A percentile compares a stretch with the other conserved stretches of the same genome.
phyloP scores from a whole-genome alignment of 352 stramenopile species.

The Phytophthora parvispora region DNA sequence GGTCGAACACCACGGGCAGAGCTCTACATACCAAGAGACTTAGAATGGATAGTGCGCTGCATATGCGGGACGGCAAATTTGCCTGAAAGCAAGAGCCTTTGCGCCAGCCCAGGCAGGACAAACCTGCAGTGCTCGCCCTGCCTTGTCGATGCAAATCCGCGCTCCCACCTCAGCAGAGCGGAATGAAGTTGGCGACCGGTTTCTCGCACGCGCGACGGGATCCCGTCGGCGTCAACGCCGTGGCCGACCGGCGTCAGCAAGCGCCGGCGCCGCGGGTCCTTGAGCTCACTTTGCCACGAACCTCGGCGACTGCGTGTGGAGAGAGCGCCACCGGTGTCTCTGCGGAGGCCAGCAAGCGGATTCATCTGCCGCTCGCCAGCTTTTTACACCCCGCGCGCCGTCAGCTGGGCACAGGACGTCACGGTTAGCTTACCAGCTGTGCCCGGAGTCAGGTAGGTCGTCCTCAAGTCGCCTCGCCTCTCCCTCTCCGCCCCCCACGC shows the following conservation, averaged over 20 bases:
- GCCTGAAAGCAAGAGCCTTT: neutral
- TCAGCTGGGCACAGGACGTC: constrained; percentile 16
- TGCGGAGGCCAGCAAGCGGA: constrained; percentile 19
- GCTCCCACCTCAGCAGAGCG: constrained; percentile 12
- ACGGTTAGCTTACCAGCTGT: constrained; percentile 33
- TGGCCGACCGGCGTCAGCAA: constrained; percentile 28
- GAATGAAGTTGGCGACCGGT: constrained; percentile 28
- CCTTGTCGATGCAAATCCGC: constrained; percentile 24
- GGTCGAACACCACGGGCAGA: constrained; percentile 6
- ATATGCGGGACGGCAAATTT: neutral
- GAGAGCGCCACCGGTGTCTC: constrained; percentile 22
- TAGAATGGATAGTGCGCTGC: constrained; percentile 21
- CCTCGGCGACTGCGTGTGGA: constrained; percentile 20
- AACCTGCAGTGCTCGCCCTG: neutral
- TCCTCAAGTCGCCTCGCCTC: constrained; percentile 27
- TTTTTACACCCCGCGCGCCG: constrained; percentile 26
- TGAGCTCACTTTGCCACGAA: constrained; percentile 34
- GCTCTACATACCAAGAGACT: neutral
- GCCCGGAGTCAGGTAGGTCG: constrained; percentile 12
- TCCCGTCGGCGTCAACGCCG: constrained; percentile 15
- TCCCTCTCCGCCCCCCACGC: constrained; percentile 16
- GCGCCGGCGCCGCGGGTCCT: constrained; percentile 6
- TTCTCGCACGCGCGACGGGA: constrained; percentile 25
- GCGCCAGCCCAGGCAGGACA: neutral
- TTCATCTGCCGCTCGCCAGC: constrained; percentile 25